Evolutionary conservation across 345 rosid genomes (phyloP).

Genomic region (Aurinia saxatilis): DNA sequence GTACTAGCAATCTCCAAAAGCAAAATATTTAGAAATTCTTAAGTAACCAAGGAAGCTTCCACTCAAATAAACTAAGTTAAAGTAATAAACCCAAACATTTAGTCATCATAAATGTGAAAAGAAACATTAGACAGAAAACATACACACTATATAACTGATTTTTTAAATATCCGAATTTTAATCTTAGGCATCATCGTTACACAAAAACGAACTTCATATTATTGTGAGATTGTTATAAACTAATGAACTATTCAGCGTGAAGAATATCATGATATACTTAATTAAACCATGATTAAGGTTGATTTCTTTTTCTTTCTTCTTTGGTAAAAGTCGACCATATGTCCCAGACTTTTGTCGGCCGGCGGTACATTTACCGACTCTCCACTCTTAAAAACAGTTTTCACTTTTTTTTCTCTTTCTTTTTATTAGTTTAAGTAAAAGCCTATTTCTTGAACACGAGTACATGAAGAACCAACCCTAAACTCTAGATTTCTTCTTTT

Average conservation of each 20-base stretch:
- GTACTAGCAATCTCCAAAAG: slow-evolving; percentile 25
- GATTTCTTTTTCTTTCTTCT: slow-evolving; percentile 1
- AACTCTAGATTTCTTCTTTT: not conserved
- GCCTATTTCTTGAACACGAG: slow-evolving; percentile 1
- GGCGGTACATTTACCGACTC: slow-evolving; percentile 53
- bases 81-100: slow-evolving; percentile 12
- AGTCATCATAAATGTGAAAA: not conserved
- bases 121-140: too few species aligned
- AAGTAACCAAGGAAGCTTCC: slow-evolving; percentile 21
- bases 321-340: slow-evolving; percentile 25
- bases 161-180: not conserved
- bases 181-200: not conserved
- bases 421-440: not conserved
- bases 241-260: not conserved
- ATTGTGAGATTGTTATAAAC: too few species aligned
- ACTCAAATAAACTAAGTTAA: slow-evolving; percentile 19
- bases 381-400: slow-evolving; percentile 10
- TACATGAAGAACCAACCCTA: slow-evolving; percentile 2
- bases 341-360: slow-evolving; percentile 42
- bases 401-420: not conserved
- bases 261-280: not conserved
- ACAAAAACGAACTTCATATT: not conserved
- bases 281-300: too few species aligned
- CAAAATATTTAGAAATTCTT: slow-evolving; percentile 1
- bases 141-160: too few species aligned